phyloP scores from a whole-genome alignment of 306 rosid genomes.

The Elaeagnus macrophylla region DNA sequence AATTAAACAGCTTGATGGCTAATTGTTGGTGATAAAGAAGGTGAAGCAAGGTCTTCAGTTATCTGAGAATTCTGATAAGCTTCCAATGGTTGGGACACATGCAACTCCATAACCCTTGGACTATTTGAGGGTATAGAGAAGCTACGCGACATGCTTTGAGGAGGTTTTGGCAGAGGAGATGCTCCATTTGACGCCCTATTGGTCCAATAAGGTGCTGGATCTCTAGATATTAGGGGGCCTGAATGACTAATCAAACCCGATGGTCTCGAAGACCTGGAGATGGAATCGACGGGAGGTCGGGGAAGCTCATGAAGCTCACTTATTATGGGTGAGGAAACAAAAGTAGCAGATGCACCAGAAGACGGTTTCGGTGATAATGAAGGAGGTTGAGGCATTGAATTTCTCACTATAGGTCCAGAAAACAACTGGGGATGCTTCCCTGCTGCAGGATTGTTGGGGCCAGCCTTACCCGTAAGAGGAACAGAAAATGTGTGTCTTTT shows the following conservation, averaged over 20 bases:
- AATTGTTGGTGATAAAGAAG: conserved; percentile 62
- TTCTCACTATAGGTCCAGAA: conserved; percentile 76
- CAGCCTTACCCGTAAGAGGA: conserved; percentile 58
- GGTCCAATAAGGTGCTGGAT: conserved; percentile 41
- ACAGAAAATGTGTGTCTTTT: conserved; percentile 83
- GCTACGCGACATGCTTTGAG: conserved; percentile 62
- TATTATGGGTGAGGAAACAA: conserved; percentile 70
- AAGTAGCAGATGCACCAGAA: conserved; percentile 66
- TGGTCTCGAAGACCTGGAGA: conserved; percentile 46
- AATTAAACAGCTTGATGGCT: conserved; percentile 27
- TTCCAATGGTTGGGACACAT: conserved; percentile 37
- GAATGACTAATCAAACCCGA: conserved; percentile 62
- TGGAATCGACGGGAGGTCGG: conserved; percentile 62
- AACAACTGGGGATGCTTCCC: conserved; percentile 44
- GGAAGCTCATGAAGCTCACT: conserved; percentile 99
- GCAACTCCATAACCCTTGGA: conserved; percentile 40
- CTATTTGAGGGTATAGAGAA: conserved; percentile 77
- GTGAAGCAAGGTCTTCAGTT: conserved; percentile 38
- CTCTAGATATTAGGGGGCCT: conserved; percentile 61
- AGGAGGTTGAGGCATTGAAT: conserved; percentile 54
- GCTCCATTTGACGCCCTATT: conserved; percentile 42
- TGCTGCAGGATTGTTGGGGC: conserved; percentile 41
- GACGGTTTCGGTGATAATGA: conserved; percentile 66
- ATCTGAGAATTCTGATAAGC: conserved; percentile 31
- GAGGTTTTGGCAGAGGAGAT: conserved; percentile 81